Percentiles rank a stretch among this genome's conserved stretches.
Evolutionary conservation across 179 eudicot genomes (phyloP).

Genomic region (Camellia oleifera): DNA sequence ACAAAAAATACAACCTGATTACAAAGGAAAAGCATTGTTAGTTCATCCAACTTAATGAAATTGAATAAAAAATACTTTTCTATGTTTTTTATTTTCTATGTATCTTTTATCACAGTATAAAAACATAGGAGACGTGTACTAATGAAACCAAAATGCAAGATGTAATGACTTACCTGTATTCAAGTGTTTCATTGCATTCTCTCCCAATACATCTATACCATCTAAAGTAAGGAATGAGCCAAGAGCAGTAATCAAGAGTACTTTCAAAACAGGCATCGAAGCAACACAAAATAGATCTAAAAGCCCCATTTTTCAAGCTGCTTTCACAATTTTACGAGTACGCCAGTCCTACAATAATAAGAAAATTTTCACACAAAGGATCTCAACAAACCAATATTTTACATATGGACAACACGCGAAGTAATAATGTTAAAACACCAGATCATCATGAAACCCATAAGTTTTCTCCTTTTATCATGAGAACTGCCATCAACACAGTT

Average conservation of each 20-base stretch:
- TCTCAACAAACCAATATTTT: background rate
- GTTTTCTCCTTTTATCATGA: background rate
- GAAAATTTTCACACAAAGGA: background rate
- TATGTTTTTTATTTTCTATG: too few species aligned
- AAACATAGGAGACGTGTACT: background rate
- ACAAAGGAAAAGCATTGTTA: background rate
- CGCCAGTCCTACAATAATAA: background rate
- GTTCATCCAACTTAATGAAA: background rate
- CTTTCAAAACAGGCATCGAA: constrained; percentile 16
- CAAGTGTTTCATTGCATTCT: background rate
- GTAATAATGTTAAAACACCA: background rate
- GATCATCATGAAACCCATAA: background rate
- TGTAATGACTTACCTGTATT: background rate
- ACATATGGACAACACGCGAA: background rate
- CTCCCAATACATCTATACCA: constrained; percentile 4
- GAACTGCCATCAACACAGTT: background rate
- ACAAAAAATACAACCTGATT: constrained; percentile 50
- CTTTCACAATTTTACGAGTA: background rate
- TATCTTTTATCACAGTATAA: background rate
- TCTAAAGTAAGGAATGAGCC: constrained; percentile 12
- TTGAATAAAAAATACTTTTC: background rate
- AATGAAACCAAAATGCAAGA: constrained; percentile 4
- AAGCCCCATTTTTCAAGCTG: constrained; percentile 22
- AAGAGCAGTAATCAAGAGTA: constrained; percentile 10
- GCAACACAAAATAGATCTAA: constrained; percentile 18